Conservation (phyloP, 1,284 basidiomycete genomes). For the Rhodotorula sp. region DNA sequence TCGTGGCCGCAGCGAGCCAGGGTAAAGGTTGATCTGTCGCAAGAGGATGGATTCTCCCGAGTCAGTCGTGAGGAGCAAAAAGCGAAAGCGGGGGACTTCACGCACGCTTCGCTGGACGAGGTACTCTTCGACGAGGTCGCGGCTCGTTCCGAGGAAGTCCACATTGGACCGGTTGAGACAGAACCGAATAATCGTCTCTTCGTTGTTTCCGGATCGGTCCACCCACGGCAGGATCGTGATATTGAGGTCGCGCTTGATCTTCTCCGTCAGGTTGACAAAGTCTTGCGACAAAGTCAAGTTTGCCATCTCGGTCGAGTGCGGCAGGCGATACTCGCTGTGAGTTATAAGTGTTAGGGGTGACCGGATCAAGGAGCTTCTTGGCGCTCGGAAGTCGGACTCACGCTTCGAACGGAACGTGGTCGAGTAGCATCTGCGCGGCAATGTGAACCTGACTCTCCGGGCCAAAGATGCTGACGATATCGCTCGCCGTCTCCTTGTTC, state of each 20-base stretch:
- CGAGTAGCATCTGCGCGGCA: slow-evolving; percentile 87
- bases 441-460: slow-evolving; percentile 96
- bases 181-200: slow-evolving; percentile 88
- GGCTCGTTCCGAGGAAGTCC: slow-evolving; percentile 82
- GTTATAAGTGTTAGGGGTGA: not conserved
- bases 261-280: slow-evolving; percentile 77
- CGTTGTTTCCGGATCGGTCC: slow-evolving; percentile 54
- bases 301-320: slow-evolving; percentile 60
- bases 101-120: slow-evolving; percentile 77
- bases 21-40: slow-evolving; percentile 42
- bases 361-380: not conserved
- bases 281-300: slow-evolving; percentile 76
- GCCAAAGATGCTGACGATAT: slow-evolving; percentile 88
- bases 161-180: slow-evolving; percentile 89
- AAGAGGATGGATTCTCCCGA: not conserved
- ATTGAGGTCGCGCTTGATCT: slow-evolving; percentile 88
- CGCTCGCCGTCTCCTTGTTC: slow-evolving; percentile 89
- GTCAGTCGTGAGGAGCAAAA: not conserved
- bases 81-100: not conserved
- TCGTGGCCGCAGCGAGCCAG: slow-evolving; percentile 48
- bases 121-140: slow-evolving; percentile 91
- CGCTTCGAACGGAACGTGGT: slow-evolving; percentile 91
- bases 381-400: slow-evolving; percentile 5
- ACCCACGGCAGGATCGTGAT: slow-evolving; percentile 64
- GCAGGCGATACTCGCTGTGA: slow-evolving; percentile 73